Percentiles rank a stretch among this genome's conserved stretches.
Evolutionary conservation across 768 basidiomycete genomes (phyloP).

Genomic region (Tulasnella sp.): DNA sequence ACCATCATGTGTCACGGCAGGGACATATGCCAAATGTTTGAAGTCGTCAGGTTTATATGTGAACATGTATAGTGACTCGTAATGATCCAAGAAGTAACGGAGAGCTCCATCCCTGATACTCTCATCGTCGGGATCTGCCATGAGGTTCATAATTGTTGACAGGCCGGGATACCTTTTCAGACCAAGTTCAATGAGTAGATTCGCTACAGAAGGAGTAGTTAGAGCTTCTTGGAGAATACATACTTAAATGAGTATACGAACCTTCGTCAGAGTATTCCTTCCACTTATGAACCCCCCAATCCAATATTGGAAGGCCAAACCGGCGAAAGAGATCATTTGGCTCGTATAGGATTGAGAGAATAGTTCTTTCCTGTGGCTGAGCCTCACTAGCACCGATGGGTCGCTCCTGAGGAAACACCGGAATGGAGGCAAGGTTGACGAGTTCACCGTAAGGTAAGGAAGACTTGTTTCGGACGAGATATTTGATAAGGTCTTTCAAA

Average conservation of each 20-base stretch:
- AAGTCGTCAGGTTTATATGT: conserved; percentile 46
- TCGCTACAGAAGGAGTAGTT: neutral
- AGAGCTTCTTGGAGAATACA: neutral
- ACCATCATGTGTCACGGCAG: conserved; percentile 44
- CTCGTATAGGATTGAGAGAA: conserved; percentile 56
- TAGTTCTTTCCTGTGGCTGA: conserved; percentile 20
- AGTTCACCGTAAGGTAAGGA: conserved; percentile 45
- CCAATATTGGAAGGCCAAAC: conserved; percentile 67
- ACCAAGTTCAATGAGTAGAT: conserved; percentile 13
- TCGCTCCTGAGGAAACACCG: conserved; percentile 61
- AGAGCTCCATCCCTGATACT: conserved; percentile 48
- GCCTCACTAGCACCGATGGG: conserved; percentile 9
- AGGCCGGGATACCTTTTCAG: conserved; percentile 47
- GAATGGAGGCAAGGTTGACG: conserved; percentile 43
- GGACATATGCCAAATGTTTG: conserved; percentile 58
- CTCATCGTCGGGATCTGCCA: conserved; percentile 43
- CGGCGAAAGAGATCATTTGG: conserved; percentile 58
- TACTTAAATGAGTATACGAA: conserved; percentile 22
- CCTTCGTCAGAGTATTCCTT: conserved; percentile 75
- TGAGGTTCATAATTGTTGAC: conserved; percentile 45
- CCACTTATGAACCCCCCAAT: conserved; percentile 85
- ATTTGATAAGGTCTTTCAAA: conserved; percentile 68
- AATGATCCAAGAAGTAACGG: conserved; percentile 71
- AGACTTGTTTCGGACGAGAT: conserved; percentile 70
- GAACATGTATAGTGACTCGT: conserved; percentile 39